Evolutionary conservation across 1,284 basidiomycete species (phyloP).

Genomic region (Malassezia sympodialis): DNA sequence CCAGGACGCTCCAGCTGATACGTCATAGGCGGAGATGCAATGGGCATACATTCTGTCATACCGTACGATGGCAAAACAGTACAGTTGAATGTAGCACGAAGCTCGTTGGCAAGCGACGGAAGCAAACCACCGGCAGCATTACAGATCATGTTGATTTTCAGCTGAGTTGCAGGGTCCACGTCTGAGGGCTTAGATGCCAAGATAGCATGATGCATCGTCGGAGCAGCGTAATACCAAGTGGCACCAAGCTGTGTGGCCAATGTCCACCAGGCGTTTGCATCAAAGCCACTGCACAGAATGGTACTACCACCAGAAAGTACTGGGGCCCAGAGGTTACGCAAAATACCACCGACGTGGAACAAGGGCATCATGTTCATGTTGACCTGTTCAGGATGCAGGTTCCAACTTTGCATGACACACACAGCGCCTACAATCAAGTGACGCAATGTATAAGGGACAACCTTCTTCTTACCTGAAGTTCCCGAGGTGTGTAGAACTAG

Average conservation of each 20-base stretch:
- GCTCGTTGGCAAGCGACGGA: slow-evolving; percentile 43
- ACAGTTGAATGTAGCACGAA: slow-evolving; percentile 44
- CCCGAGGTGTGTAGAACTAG: slow-evolving; percentile 48
- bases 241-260: slow-evolving; percentile 43
- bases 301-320: slow-evolving; percentile 44
- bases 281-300: slow-evolving; percentile 47
- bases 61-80: slow-evolving; percentile 47
- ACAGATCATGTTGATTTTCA: slow-evolving; percentile 45
- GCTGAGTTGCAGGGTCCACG: slow-evolving; percentile 30
- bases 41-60: slow-evolving; percentile 49
- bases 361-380: slow-evolving; percentile 50
- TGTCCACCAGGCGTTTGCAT: slow-evolving; percentile 45
- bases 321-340: slow-evolving; percentile 46
- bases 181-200: slow-evolving; percentile 41
- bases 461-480: slow-evolving; percentile 47
- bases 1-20: slow-evolving; percentile 47
- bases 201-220: slow-evolving; percentile 49
- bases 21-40: slow-evolving; percentile 45
- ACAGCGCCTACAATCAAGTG: slow-evolving; percentile 45
- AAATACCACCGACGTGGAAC: slow-evolving; percentile 48
- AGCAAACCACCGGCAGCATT: slow-evolving; percentile 47
- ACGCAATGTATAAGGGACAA: slow-evolving; percentile 46
- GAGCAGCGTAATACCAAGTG: slow-evolving; percentile 48
- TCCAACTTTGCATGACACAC: slow-evolving; percentile 46
- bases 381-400: slow-evolving; percentile 40